Conservation (phyloP, 129 eudicot genomes). For the Rutidosis leptorrhynchoides region DNA sequence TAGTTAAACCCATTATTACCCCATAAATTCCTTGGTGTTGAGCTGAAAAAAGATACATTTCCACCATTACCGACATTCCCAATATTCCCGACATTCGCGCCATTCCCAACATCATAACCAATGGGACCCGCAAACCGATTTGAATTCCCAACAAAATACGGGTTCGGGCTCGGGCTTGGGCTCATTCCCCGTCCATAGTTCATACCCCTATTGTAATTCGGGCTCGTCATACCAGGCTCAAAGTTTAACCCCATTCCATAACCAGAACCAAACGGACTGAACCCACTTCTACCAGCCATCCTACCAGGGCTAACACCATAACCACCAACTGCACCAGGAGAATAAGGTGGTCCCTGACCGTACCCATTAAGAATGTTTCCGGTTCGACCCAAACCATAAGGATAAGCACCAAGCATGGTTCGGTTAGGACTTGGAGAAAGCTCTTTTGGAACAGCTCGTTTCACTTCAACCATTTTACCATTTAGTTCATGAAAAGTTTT, state of each 20-base stretch:
- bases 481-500: conserved; percentile 62
- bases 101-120: conserved; percentile 43
- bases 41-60: conserved; percentile 56
- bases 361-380: conserved; percentile 46
- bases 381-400: conserved; percentile 49
- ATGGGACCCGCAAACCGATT: conserved; percentile 49
- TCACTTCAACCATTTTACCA: conserved; percentile 69
- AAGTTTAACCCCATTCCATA: conserved; percentile 61
- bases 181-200: conserved; percentile 50
- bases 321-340: conserved; percentile 46
- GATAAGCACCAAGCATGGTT: conserved; percentile 45
- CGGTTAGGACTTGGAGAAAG: conserved; percentile 53
- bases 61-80: conserved; percentile 46
- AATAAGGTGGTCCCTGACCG: conserved; percentile 40
- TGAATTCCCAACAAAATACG: conserved; percentile 43
- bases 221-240: conserved; percentile 49
- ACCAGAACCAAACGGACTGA: conserved; percentile 40
- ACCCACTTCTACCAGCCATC: conserved; percentile 59
- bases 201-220: conserved; percentile 39
- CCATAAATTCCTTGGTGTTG: conserved; percentile 53
- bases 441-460: conserved; percentile 70
- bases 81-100: conserved; percentile 48
- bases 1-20: conserved; percentile 52
- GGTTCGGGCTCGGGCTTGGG: conserved; percentile 35
- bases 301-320: conserved; percentile 43